phyloP scores from a whole-genome alignment of 495 filamentous ascomycete genomes.

The Penicillium canariense region DNA sequence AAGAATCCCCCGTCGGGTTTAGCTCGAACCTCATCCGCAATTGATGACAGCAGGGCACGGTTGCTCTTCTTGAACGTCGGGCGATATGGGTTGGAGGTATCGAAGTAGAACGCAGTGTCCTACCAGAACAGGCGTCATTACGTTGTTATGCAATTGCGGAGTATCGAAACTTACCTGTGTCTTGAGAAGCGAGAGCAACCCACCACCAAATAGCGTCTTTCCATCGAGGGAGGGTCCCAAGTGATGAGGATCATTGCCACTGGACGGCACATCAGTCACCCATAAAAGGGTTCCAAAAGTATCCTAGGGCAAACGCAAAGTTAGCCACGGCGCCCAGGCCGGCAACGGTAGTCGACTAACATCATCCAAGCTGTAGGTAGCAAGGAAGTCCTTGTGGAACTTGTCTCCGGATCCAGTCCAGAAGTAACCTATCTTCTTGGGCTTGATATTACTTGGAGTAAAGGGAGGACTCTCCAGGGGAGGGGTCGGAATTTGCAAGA shows the following conservation, averaged over 20 bases:
- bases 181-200: constrained; percentile 60
- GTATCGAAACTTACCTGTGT: constrained; percentile 35
- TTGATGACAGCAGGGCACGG: constrained; percentile 53
- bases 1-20: constrained; percentile 65
- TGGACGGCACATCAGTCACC: constrained; percentile 58
- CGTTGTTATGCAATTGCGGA: not conserved
- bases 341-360: too few species aligned
- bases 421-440: constrained; percentile 67
- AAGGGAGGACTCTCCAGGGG: constrained; percentile 54
- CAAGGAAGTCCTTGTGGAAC: constrained; percentile 59
- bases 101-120: constrained; percentile 65
- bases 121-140: not conserved
- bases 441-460: constrained; percentile 52
- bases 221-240: constrained; percentile 56
- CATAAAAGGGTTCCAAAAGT: constrained; percentile 59
- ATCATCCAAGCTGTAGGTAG: constrained; percentile 59
- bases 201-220: constrained; percentile 58
- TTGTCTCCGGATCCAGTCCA: constrained; percentile 62
- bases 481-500: constrained; percentile 58
- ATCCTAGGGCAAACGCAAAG: constrained; percentile 35
- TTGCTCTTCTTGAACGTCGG: constrained; percentile 60
- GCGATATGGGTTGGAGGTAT: constrained; percentile 55
- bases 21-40: constrained; percentile 62
- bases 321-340: too few species aligned
- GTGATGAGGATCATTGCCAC: constrained; percentile 62